Percentiles rank a stretch among this genome's conserved stretches.
Conservation (phyloP, 306 rosid species). For the Trifolium fragiferum region DNA sequence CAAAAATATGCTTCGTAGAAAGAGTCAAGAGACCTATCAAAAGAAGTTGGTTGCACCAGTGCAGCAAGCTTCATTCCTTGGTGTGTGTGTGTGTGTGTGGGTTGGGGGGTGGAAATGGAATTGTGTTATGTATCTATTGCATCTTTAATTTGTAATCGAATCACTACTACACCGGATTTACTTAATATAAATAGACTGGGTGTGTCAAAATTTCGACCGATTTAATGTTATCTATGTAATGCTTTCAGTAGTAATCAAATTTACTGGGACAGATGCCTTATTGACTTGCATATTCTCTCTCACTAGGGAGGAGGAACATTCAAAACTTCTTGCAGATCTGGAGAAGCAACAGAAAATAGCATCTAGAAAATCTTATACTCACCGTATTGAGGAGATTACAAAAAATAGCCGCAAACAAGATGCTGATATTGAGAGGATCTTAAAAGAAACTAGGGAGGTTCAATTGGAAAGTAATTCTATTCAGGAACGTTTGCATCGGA, state of each 20-base stretch:
- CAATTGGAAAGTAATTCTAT: slow-evolving; percentile 87
- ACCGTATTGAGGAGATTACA: slow-evolving; percentile 78
- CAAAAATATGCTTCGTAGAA: slow-evolving; percentile 10
- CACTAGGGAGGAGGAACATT: slow-evolving; percentile 51
- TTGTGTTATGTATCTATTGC: background rate
- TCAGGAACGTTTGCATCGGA: slow-evolving; percentile 85
- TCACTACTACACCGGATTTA: background rate
- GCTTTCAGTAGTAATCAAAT: slow-evolving; percentile 18
- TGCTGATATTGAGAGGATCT: slow-evolving; percentile 74
- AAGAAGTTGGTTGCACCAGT: slow-evolving; percentile 5
- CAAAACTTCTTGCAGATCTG: slow-evolving; percentile 47
- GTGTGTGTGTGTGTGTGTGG: background rate
- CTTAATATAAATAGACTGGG: background rate
- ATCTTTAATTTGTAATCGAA: slow-evolving; percentile 10
- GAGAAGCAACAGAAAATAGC: slow-evolving; percentile 48
- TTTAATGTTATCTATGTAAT: slow-evolving; percentile 13
- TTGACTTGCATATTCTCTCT: slow-evolving; percentile 32
- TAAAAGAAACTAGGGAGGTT: slow-evolving; percentile 86
- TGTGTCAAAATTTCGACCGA: background rate
- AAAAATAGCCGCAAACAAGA: slow-evolving; percentile 89
- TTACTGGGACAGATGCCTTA: slow-evolving; percentile 25
- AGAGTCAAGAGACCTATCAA: background rate
- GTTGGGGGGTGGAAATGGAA: too few relatives aligned
- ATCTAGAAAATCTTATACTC: slow-evolving; percentile 76
- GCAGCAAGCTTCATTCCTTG: background rate